Percentiles rank a stretch among this genome's conserved stretches.
Conservation (phyloP, 345 rosid genomes). For the Euphorbia tirucalli region DNA sequence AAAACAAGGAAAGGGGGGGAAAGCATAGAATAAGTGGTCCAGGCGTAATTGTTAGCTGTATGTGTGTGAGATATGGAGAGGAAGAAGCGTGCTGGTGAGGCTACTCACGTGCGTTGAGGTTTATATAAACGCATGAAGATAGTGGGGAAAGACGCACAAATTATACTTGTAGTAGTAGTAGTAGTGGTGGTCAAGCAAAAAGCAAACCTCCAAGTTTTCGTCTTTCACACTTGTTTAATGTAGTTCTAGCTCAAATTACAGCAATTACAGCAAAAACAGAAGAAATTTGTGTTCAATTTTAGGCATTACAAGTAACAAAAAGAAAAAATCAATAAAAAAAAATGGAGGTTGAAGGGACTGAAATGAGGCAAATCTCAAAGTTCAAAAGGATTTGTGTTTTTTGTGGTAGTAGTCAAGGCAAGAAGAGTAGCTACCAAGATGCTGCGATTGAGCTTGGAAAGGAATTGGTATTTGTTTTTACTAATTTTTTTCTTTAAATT, state of each 20-base stretch:
- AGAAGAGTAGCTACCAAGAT: slow-evolving; percentile 64
- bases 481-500: not conserved
- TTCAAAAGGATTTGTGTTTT: slow-evolving; percentile 92
- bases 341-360: slow-evolving; percentile 36
- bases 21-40: slow-evolving; percentile 32
- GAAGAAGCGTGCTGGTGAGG: slow-evolving; percentile 45
- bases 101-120: slow-evolving; percentile 60
- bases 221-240: not conserved
- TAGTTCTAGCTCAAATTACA: too few species aligned
- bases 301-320: too few species aligned
- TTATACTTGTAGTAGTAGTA: too few species aligned
- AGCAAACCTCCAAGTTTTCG: not conserved
- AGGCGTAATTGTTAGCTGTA: slow-evolving; percentile 49
- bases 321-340: not conserved
- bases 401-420: slow-evolving; percentile 92
- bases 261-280: too few species aligned
- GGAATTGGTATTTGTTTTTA: slow-evolving; percentile 55
- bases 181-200: slow-evolving; percentile 22
- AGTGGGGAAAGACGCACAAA: too few species aligned
- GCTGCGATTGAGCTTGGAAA: slow-evolving; percentile 82
- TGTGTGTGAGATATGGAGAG: slow-evolving; percentile 15
- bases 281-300: too few species aligned
- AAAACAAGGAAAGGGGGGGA: not conserved
- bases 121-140: slow-evolving; percentile 40
- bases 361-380: slow-evolving; percentile 33